A percentile compares a stretch with the other conserved stretches of the same genome.
phyloP scores from a whole-genome alignment of 495 filamentous ascomycete genomes.

The Massariosphaeria phaeospora region DNA sequence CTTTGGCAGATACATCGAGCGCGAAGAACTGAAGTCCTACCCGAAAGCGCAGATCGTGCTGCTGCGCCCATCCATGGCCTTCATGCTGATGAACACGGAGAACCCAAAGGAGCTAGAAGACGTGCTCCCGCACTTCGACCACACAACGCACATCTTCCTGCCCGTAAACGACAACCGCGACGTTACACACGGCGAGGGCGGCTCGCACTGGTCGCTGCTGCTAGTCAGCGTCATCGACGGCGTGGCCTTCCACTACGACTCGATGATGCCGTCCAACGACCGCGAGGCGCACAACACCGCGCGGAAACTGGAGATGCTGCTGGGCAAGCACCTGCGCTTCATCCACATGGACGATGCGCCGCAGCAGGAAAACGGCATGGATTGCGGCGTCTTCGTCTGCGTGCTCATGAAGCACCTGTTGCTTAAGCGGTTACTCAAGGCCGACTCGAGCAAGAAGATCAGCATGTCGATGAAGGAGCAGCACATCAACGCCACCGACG shows the following conservation, averaged over 20 bases:
- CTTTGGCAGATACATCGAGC: conserved; percentile 71
- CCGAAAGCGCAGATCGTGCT: conserved; percentile 80
- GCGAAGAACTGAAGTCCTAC: conserved; percentile 71
- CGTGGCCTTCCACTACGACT: conserved; percentile 95
- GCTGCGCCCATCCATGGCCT: conserved; percentile 87
- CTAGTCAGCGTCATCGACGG: conserved; percentile 84
- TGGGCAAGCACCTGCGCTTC: conserved; percentile 63
- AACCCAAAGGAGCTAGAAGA: conserved; percentile 67
- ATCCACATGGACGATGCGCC: conserved; percentile 76
- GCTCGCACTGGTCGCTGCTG: conserved; percentile 91
- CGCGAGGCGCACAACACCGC: conserved; percentile 63
- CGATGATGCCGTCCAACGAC: conserved; percentile 69
- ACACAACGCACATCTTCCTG: conserved; percentile 90
- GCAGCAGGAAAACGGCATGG: conserved; percentile 84
- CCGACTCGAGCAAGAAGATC: conserved; percentile 73
- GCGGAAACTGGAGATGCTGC: conserved; percentile 56
- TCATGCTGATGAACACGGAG: conserved; percentile 79
- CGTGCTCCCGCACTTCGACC: conserved; percentile 72
- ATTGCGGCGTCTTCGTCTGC: conserved; percentile 96
- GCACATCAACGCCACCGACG: conserved; percentile 67
- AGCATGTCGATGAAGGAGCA: conserved; percentile 85
- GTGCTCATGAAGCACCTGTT: conserved; percentile 86
- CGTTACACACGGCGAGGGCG: conserved; percentile 72
- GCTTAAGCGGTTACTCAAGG: conserved; percentile 71
- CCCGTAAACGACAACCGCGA: conserved; percentile 88